phyloP scores from a whole-genome alignment of 2,329 filamentous ascomycete species.

The Colletotrichum endophyticum region DNA sequence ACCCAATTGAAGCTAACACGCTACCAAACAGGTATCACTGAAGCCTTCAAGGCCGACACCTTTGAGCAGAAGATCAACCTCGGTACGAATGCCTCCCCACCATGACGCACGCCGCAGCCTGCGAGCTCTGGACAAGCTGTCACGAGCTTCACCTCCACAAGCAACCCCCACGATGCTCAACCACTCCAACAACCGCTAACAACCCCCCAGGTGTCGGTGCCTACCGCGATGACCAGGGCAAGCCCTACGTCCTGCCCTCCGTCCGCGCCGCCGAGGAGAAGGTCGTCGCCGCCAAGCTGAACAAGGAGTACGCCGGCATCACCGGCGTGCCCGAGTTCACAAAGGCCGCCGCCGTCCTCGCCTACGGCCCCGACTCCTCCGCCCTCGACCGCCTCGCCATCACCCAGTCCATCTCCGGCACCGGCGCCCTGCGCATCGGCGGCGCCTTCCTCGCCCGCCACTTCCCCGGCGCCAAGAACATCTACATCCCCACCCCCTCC shows the following conservation, averaged over 20 bases:
- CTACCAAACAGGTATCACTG: slow-evolving; percentile 74
- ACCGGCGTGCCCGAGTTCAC: slow-evolving; percentile 95
- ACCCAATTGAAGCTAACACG: slow-evolving; percentile 26
- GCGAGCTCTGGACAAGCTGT: not conserved
- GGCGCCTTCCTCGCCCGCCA: slow-evolving; percentile 91
- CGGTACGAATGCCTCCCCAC: slow-evolving; percentile 57
- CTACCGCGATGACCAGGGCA: slow-evolving; percentile 97
- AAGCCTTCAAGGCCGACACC: slow-evolving; percentile 97
- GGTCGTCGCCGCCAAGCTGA: slow-evolving; percentile 76
- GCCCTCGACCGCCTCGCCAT: slow-evolving; percentile 83
- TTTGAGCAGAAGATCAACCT: slow-evolving; percentile 98
- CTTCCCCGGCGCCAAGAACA: slow-evolving; percentile 90
- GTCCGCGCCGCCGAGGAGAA: slow-evolving; percentile 89
- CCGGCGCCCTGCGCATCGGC: slow-evolving; percentile 92
- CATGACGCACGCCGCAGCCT: not conserved
- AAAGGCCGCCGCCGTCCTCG: slow-evolving; percentile 86
- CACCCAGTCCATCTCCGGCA: slow-evolving; percentile 98
- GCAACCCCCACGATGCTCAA: not conserved
- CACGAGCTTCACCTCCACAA: not conserved
- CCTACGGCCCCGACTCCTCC: slow-evolving; percentile 82
- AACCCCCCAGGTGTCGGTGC: slow-evolving; percentile 78
- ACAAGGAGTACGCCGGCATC: slow-evolving; percentile 99
- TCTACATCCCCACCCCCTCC: slow-evolving; percentile 94
- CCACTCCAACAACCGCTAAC: not conserved
- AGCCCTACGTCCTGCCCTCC: slow-evolving; percentile 96